Conservation (phyloP, 2,329 filamentous ascomycete genomes). For the Hymenoscyphus fructigenus region DNA sequence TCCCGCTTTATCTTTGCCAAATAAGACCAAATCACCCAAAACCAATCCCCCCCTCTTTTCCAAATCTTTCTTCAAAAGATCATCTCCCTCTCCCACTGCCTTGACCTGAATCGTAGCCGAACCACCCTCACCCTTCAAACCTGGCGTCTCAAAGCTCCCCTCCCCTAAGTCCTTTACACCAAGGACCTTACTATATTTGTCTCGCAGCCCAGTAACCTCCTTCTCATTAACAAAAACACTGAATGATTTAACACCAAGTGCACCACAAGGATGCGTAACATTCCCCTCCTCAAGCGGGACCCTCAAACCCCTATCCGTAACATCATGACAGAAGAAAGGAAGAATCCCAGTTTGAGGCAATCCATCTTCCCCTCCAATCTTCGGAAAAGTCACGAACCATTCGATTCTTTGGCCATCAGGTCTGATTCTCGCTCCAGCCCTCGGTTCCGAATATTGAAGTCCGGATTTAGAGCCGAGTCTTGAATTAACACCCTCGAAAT, state of each 20-base stretch:
- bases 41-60: constrained; percentile 18
- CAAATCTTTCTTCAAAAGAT: constrained; percentile 15
- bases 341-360: constrained; percentile 34
- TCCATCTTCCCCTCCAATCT: not conserved
- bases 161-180: not conserved
- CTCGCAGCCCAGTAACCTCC: constrained; percentile 26
- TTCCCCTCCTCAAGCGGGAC: constrained; percentile 48
- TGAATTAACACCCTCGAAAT: constrained; percentile 39
- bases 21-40: constrained; percentile 19
- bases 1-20: not conserved
- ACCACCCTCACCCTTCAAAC: constrained; percentile 9
- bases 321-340: constrained; percentile 67
- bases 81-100: constrained; percentile 3
- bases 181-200: constrained; percentile 36
- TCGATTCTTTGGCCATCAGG: constrained; percentile 56
- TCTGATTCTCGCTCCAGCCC: constrained; percentile 51
- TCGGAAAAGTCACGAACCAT: constrained; percentile 56
- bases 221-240: constrained; percentile 37
- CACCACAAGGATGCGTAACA: constrained; percentile 51
- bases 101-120: constrained; percentile 10
- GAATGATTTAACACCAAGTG: constrained; percentile 50
- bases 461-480: constrained; percentile 36
- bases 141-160: constrained; percentile 13
- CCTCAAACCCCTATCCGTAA: constrained; percentile 54
- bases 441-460: constrained; percentile 49